These are phyloP conservation scores for Phialocephala subalpina DNA, from an alignment of 2,329 filamentous ascomycete genomes.

Conservation along the genomic window DNA sequence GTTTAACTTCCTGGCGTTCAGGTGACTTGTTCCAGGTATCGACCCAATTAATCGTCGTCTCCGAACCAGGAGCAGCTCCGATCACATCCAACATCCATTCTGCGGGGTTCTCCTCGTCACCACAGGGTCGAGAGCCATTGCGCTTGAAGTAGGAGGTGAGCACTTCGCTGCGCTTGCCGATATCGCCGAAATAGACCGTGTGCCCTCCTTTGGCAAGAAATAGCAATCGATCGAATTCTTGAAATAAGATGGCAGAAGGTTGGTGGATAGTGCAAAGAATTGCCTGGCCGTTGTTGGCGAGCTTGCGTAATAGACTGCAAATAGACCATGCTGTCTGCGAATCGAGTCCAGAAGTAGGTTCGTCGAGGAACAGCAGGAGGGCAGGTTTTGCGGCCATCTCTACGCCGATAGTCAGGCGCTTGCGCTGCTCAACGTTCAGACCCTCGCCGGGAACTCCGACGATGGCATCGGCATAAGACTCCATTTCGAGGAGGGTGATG, in stretches of 20 bases:
- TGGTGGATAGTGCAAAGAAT: slow-evolving; percentile 98
- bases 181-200: slow-evolving; percentile 84
- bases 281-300: slow-evolving; percentile 88
- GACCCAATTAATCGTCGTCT: slow-evolving; percentile 68
- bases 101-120: slow-evolving; percentile 76
- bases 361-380: slow-evolving; percentile 89
- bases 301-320: slow-evolving; percentile 84
- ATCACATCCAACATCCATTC: slow-evolving; percentile 79
- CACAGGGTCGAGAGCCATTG: slow-evolving; percentile 72
- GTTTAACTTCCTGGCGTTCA: slow-evolving; percentile 48
- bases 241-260: slow-evolving; percentile 94
- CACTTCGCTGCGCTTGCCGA: slow-evolving; percentile 73
- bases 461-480: slow-evolving; percentile 87
- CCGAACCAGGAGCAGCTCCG: slow-evolving; percentile 69
- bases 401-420: slow-evolving; percentile 90
- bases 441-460: slow-evolving; percentile 89
- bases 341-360: slow-evolving; percentile 94
- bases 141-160: slow-evolving; percentile 80
- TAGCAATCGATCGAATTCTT: slow-evolving; percentile 84
- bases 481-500: slow-evolving; percentile 90
- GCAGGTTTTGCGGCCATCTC: slow-evolving; percentile 92
- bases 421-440: slow-evolving; percentile 74
- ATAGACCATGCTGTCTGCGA: slow-evolving; percentile 95
- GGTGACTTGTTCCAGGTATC: slow-evolving; percentile 65
- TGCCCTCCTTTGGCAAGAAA: slow-evolving; percentile 81